Evolutionary conservation across 2,329 filamentous ascomycete genomes (phyloP).

Genomic region (Sporothrix luriei): DNA sequence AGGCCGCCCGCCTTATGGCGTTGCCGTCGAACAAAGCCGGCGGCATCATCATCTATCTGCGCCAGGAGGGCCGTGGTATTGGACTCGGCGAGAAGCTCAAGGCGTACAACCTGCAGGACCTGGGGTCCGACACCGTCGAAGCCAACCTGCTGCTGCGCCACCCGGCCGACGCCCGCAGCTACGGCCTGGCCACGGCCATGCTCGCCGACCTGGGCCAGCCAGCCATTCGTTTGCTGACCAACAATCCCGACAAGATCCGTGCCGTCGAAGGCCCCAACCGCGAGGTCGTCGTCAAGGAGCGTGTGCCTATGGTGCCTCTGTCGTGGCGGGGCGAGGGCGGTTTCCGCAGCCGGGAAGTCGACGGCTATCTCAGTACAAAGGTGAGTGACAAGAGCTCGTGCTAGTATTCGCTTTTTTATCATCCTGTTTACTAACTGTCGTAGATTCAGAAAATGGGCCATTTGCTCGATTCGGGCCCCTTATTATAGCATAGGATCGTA

Average conservation of each 20-base stretch:
- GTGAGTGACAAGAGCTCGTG: slow-evolving; percentile 51
- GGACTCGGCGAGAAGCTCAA: slow-evolving; percentile 94
- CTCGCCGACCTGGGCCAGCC: slow-evolving; percentile 78
- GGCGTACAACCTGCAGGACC: slow-evolving; percentile 95
- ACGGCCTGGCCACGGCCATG: slow-evolving; percentile 96
- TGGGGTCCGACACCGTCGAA: slow-evolving; percentile 96
- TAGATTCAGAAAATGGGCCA: slow-evolving; percentile 89
- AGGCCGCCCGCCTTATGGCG: slow-evolving; percentile 91
- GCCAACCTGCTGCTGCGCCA: slow-evolving; percentile 89
- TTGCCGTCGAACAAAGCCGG: slow-evolving; percentile 65
- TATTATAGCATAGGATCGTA: slow-evolving; percentile 26
- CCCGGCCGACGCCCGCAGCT: slow-evolving; percentile 91
- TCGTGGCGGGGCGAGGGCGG: slow-evolving; percentile 88
- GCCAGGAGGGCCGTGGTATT: slow-evolving; percentile 94
- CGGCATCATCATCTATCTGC: slow-evolving; percentile 91
- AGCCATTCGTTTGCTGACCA: slow-evolving; percentile 83
- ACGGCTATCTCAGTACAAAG: slow-evolving; percentile 94
- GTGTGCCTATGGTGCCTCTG: slow-evolving; percentile 92
- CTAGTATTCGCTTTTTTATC: neutral
- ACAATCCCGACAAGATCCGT: slow-evolving; percentile 95
- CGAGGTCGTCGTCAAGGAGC: slow-evolving; percentile 83
- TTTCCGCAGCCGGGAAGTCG: slow-evolving; percentile 83
- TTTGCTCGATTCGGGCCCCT: slow-evolving; percentile 60
- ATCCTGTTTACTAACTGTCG: neutral
- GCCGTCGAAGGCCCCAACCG: slow-evolving; percentile 90